Base-by-base conservation (phyloP, 345 rosid species). In the Garcia nutans region DNA sequence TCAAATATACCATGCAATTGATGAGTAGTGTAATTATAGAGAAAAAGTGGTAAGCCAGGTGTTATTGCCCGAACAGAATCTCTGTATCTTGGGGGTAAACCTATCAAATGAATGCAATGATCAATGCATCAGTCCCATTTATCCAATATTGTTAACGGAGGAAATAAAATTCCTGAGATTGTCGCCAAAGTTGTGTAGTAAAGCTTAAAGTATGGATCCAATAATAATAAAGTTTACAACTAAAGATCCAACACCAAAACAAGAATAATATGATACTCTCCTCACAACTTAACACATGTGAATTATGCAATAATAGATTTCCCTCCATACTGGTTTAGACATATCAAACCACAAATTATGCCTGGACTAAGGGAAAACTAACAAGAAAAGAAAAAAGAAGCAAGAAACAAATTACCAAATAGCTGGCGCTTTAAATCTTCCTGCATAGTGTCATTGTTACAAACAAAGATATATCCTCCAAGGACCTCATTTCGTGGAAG, bases 371-470 rank as follows among this genome's bases (percentile, higher is more conserved):
- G 24, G 37, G 31, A 28, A 56, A 49, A 58, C 45, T 45, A 24
- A 28, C 20, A 22, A 37, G 22, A 13, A 22, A 47, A 3, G 13
- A n/a, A 37, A 22, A 55, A 44, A 26, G 55, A 55, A 68, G 28
- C 7, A 50, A 69, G 68, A 0, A 44, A 42, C 11, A 11, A 76
- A 31, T 74, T 89, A 96, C 99, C 99, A 83, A 96, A 96, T 26
- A 96, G 92, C 84, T 89, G 91, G 20, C 95, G 94, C 82, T 96
- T 93, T 78, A 96, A 73, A 70, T 96, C 99, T 76, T 96, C 99
- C 89, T 93, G 97, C 99, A 93, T 96, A 8, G 99, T 96, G 75
- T 96, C 99, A 65, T 96, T 93, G 92, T 93, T 96, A 73, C 99
- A 96, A 47, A 96, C 99, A 81, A 96, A 96, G 82, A 93, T 92